Base-by-base conservation (phyloP, 352 stramenopile genomes). In the Phytophthora litchii region DNA sequence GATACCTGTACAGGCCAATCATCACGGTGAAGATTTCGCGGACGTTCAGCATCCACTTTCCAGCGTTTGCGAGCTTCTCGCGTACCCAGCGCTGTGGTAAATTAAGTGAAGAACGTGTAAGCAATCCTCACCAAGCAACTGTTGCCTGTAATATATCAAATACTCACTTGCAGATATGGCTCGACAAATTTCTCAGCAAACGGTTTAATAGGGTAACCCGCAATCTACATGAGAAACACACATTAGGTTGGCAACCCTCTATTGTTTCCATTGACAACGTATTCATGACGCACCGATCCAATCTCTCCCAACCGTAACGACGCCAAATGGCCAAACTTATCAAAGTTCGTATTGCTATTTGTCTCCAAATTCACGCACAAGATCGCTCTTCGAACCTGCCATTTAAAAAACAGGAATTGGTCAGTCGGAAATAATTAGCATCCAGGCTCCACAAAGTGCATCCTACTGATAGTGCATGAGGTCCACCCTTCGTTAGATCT, bases 101-200 rank as follows among this genome's bases (percentile, higher is more conserved):
- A 5, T 27, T 27, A 27, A 50, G 5, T 3, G 8, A 42, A 64
- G 46, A 31, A 12, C 5, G 11, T 35, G 29, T 46, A 43, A 61
- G 20, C 37, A 50, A 49, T 45, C 14, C 10, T 23, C 25, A 27
- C 37, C 4, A 17, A 36, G 0, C 23, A 27, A 5, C 23, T 27
- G 7, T 31, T 50, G 43, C 7, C 16, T 10, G 13, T 16, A 35
- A 7, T 16, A 13, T 1, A 13, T 16, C 19, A 1, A 37, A 40
- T 20, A 40, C 46, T 36, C 37, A 86, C 76, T 70, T 84, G 76
- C n/a, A 89, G 61, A 51, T 86, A 86, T 19, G 80, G 76, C 52
- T 93, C 84, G 16, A 88, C 77, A 64, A 85, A 87, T 45, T 87
- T 87, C 14, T 77, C 72, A n/a, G 84, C 81, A 56, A 93, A 93